A percentile compares a stretch with the other conserved stretches of the same genome.
Evolutionary conservation across 257 asterid genomes (phyloP).

Genomic region (Plectranthus barbatus): DNA sequence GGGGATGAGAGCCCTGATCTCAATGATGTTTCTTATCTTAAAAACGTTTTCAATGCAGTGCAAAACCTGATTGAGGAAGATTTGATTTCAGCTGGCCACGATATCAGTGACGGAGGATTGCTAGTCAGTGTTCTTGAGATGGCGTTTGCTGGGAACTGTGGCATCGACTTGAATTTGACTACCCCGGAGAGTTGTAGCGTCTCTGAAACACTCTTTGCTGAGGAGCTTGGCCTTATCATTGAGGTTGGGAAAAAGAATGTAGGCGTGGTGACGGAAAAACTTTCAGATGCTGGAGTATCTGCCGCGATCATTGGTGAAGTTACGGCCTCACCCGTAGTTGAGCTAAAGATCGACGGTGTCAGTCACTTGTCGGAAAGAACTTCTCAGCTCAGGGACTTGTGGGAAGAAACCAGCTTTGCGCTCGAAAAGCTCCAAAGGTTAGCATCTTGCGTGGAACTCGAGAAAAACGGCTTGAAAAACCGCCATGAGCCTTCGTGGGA

Average conservation of each 20-base stretch:
- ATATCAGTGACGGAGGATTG: conserved; percentile 91
- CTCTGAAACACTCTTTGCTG: conserved; percentile 61
- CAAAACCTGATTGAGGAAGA: conserved; percentile 63
- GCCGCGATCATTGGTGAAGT: conserved; percentile 66
- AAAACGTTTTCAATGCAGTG: conserved; percentile 61
- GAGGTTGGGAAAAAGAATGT: conserved; percentile 52
- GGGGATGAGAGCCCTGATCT: conserved; percentile 87
- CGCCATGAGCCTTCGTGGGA: conserved; percentile 70
- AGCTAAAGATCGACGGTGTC: conserved; percentile 51
- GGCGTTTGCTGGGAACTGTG: conserved; percentile 94
- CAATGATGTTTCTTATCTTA: conserved; percentile 68
- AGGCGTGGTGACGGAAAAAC: conserved; percentile 36
- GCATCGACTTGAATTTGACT: conserved; percentile 47
- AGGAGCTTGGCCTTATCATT: conserved; percentile 78
- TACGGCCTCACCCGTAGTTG: conserved; percentile 33
- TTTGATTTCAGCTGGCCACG: conserved; percentile 87
- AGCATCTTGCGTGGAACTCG: conserved; percentile 69
- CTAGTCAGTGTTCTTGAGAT: conserved; percentile 72
- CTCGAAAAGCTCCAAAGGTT: conserved; percentile 75
- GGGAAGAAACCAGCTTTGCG: conserved; percentile 92
- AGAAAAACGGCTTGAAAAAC: conserved; percentile 63
- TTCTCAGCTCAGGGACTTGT: conserved; percentile 55
- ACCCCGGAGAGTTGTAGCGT: conserved; percentile 28
- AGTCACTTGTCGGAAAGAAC: conserved; percentile 52
- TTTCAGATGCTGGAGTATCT: conserved; percentile 34